Conservation (phyloP, 306 rosid genomes). For the Canavalia gladiata region DNA sequence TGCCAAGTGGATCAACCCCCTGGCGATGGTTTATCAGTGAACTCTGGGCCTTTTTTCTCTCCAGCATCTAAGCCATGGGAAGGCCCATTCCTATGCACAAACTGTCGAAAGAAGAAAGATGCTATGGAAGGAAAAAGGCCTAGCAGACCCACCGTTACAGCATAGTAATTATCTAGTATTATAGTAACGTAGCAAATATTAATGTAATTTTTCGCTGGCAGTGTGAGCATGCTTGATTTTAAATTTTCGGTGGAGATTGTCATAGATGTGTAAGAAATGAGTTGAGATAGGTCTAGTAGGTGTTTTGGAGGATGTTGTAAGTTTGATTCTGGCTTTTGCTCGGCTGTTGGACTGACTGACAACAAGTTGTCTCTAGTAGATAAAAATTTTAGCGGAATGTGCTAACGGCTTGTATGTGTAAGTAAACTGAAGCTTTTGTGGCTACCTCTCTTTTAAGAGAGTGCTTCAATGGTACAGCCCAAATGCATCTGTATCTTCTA, state of each 20-base stretch:
- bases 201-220: slow-evolving; percentile 68
- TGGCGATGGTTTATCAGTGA: slow-evolving; percentile 75
- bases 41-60: slow-evolving; percentile 84
- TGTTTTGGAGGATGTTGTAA: slow-evolving; percentile 59
- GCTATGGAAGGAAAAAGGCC: slow-evolving; percentile 98
- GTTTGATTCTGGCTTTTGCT: slow-evolving; percentile 77
- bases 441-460: slow-evolving; percentile 22
- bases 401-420: slow-evolving; percentile 77
- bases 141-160: slow-evolving; percentile 65
- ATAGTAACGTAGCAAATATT: slow-evolving; percentile 61
- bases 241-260: slow-evolving; percentile 56
- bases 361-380: slow-evolving; percentile 62
- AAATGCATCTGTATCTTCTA: slow-evolving; percentile 31
- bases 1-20: slow-evolving; percentile 96
- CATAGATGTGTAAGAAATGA: slow-evolving; percentile 73
- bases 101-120: slow-evolving; percentile 87
- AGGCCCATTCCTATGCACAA: slow-evolving; percentile 91
- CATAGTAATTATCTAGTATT: slow-evolving; percentile 63
- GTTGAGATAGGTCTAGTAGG: slow-evolving; percentile 67
- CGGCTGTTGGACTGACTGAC: slow-evolving; percentile 84
- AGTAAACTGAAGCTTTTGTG: slow-evolving; percentile 60
- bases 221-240: slow-evolving; percentile 83
- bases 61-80: slow-evolving; percentile 93
- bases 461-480: slow-evolving; percentile 36
- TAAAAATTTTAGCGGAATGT: slow-evolving; percentile 58